A percentile compares a stretch with the other conserved stretches of the same genome.
phyloP scores from a whole-genome alignment of 1,284 basidiomycete species.

The Calocybe gambosa region DNA sequence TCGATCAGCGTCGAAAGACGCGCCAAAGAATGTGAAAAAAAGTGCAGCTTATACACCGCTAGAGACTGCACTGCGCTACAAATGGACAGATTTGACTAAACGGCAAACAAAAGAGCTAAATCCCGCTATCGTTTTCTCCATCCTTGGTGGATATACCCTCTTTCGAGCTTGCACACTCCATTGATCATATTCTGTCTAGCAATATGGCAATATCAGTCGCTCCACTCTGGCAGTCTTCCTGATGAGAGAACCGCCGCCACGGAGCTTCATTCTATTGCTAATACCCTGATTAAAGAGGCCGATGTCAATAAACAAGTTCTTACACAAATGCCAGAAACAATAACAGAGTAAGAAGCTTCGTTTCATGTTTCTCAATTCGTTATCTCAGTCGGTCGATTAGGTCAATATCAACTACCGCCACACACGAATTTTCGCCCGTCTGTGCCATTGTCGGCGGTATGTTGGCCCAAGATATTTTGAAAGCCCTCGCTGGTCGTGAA shows the following conservation, averaged over 20 bases:
- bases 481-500: slow-evolving; percentile 85
- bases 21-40: slow-evolving; percentile 59
- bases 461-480: slow-evolving; percentile 91
- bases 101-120: slow-evolving; percentile 76
- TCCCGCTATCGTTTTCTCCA: slow-evolving; percentile 63
- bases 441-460: slow-evolving; percentile 93
- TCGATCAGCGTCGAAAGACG: slow-evolving; percentile 55
- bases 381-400: slow-evolving; percentile 28
- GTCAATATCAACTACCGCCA: slow-evolving; percentile 60
- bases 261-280: slow-evolving; percentile 60
- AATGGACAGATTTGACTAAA: slow-evolving; percentile 65
- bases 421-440: slow-evolving; percentile 84
- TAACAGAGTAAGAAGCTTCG: slow-evolving; percentile 47
- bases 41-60: slow-evolving; percentile 63
- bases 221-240: slow-evolving; percentile 54
- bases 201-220: slow-evolving; percentile 77
- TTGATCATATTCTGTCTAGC: slow-evolving; percentile 38
- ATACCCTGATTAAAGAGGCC: slow-evolving; percentile 52
- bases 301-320: slow-evolving; percentile 69
- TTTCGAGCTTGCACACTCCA: slow-evolving; percentile 1
- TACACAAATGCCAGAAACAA: slow-evolving; percentile 43
- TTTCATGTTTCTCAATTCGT: slow-evolving; percentile 7
- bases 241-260: slow-evolving; percentile 37
- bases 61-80: slow-evolving; percentile 58
- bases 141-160: slow-evolving; percentile 53